Base-by-base conservation (phyloP, 768 basidiomycete species). In the Lepiota venenata region DNA sequence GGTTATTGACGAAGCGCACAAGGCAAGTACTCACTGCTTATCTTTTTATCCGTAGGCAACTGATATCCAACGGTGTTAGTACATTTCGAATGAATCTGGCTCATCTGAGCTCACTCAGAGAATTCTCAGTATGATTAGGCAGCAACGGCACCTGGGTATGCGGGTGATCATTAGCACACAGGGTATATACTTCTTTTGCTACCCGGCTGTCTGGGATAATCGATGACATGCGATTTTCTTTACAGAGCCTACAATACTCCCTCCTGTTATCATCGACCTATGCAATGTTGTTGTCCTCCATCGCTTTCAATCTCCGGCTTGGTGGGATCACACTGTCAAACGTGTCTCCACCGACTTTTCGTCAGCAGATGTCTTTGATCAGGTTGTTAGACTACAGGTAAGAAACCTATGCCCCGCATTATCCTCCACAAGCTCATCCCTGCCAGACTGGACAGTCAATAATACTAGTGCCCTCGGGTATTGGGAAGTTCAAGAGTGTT, bases 1-100 rank as follows among this genome's bases (percentile, higher is more conserved):
- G 1, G 76, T 90, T 0, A 82, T 89, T 0, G 87, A 90, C 43
- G 88, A 90, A 56, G 87, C 88, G 0, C 87, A 90, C 59, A 89
- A 89, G 63, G 87, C 83, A 50, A 36, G 69, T 54, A 15, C 38
- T 42, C 27, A 38, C 21, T 43, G 11, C 12, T 14, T 39, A 2
- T 43, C 53, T 36, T 14, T 40, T 8, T 55, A 16, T 41, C 32
- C 42, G 49, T 32, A 9, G 32, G 3, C 15, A 53, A 14, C 35
- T 56, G 11, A 49, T 35, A 10, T 2, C 6, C 10, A 29, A 29
- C 27, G 6, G 20, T n/a, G 58, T 29, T 52, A 88, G 85, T 88
- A 90, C 59, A 72, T 89, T 0, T 80, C 83, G 1, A 63, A 72
- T 0, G 71, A 67, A 20, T 75, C 69, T 35, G 62, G 70, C 3